Conservation (phyloP, 2,329 filamentous ascomycete genomes). For the Scorias spongiosa region DNA sequence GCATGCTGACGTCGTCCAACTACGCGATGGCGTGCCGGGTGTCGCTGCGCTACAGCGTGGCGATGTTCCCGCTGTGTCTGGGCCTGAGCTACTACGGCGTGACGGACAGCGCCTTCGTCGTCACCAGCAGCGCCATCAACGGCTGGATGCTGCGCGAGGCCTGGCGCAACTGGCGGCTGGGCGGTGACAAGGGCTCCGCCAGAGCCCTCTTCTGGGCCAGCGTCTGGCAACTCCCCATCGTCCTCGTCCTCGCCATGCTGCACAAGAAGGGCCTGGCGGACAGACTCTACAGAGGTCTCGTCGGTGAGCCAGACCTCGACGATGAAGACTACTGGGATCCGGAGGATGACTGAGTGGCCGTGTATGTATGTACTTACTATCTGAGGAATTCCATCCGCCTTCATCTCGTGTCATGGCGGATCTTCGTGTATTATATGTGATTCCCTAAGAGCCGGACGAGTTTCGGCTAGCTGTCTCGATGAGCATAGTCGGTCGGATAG, state of each 20-base stretch:
- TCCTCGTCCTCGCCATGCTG: slow-evolving; percentile 77
- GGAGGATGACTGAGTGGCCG: neutral
- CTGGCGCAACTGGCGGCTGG: slow-evolving; percentile 61
- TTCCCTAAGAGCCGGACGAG: too few species aligned
- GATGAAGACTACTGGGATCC: slow-evolving; percentile 21
- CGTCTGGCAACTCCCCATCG: slow-evolving; percentile 83
- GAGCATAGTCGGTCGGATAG: too few species aligned
- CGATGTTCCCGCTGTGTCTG: slow-evolving; percentile 75
- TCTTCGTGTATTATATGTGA: too few species aligned
- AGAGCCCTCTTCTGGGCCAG: slow-evolving; percentile 89
- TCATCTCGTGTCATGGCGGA: too few species aligned
- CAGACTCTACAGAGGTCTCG: slow-evolving; percentile 56
- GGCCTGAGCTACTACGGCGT: slow-evolving; percentile 65
- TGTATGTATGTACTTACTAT: neutral
- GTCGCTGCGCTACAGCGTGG: slow-evolving; percentile 69
- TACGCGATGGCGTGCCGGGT: slow-evolving; percentile 74
- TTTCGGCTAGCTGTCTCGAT: too few species aligned
- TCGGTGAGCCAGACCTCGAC: slow-evolving; percentile 40
- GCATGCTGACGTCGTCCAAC: slow-evolving; percentile 74
- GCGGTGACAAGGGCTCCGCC: slow-evolving; percentile 67
- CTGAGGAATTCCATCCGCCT: too few species aligned
- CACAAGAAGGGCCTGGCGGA: slow-evolving; percentile 91
- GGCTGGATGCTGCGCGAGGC: slow-evolving; percentile 72
- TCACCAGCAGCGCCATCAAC: slow-evolving; percentile 69
- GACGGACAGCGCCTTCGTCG: slow-evolving; percentile 73